Evolutionary conservation across 768 basidiomycete species (phyloP).

Genomic region (Podaxis sp.): DNA sequence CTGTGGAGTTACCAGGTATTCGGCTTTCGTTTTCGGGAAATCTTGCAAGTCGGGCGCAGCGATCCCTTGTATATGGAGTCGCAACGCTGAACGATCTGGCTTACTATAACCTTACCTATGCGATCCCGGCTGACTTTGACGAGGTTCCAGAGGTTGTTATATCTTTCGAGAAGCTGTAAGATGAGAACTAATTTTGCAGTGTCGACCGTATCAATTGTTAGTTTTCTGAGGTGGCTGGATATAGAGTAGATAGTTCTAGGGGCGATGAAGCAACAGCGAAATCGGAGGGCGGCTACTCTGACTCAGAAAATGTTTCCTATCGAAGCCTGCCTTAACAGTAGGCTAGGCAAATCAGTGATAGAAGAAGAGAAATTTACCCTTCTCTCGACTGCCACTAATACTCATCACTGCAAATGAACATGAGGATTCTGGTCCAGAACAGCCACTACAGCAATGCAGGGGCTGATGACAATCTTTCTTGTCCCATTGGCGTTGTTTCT

Average conservation of each 20-base stretch:
- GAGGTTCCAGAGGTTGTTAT: conserved; percentile 3
- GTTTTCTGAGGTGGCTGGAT: neutral
- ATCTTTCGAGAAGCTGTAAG: neutral
- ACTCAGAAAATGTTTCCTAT: neutral
- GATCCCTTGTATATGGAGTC: conserved; percentile 23
- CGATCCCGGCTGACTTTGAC: conserved; percentile 17
- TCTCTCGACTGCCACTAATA: too few species aligned
- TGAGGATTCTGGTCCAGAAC: neutral
- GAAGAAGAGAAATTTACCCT: too few species aligned
- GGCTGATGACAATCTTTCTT: neutral
- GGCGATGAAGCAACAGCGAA: neutral
- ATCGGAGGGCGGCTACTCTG: neutral
- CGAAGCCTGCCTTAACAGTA: neutral
- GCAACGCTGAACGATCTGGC: conserved; percentile 23
- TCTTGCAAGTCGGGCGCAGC: conserved; percentile 15
- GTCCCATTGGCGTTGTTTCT: neutral
- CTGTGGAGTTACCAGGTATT: conserved; percentile 20
- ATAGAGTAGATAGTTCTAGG: too few species aligned
- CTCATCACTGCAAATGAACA: too few species aligned
- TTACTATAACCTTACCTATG: conserved; percentile 30
- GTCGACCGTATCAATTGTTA: neutral
- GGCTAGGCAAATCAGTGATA: too few species aligned
- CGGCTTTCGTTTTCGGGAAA: conserved; percentile 21
- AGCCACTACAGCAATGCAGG: neutral
- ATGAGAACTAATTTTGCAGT: neutral